Percentiles rank a stretch among this genome's conserved stretches.
These are phyloP conservation scores for Lanzia echinophila DNA, from an alignment of 2,329 filamentous ascomycete species.

Conservation along the genomic window DNA sequence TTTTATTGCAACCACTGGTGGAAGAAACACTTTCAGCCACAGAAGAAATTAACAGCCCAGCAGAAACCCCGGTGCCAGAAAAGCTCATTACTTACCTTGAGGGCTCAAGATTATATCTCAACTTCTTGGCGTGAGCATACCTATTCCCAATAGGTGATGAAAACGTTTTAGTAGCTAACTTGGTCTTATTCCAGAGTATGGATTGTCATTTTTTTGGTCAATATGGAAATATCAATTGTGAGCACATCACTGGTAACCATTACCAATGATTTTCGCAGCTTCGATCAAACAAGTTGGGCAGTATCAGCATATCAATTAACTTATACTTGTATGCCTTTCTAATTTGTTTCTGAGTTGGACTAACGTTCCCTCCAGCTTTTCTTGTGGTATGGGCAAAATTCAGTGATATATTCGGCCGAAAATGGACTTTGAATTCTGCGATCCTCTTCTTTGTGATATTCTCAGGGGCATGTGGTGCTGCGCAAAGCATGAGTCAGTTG, in stretches of 20 bases:
- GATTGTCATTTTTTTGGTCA: not conserved
- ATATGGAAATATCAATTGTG: not conserved
- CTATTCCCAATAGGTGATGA: no score
- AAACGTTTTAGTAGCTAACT: no score
- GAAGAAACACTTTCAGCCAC: not conserved
- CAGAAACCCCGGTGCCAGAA: not conserved
- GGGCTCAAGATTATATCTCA: not conserved
- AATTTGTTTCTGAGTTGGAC: no score
- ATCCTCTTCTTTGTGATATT: not conserved
- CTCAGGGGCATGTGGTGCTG: not conserved
- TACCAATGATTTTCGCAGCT: not conserved
- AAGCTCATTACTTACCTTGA: no score
- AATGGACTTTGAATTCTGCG: not conserved
- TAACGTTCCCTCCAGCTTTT: no score
- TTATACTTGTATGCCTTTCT: no score
- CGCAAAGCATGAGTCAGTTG: conserved; percentile 1
- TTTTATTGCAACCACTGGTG: not conserved
- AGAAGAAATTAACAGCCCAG: not conserved
- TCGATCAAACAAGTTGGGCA: not conserved
- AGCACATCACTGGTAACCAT: not conserved
- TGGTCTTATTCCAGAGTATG: no score
- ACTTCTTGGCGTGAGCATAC: not conserved
- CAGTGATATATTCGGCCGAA: conserved; percentile 1
- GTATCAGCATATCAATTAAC: not conserved
- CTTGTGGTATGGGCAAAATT: conserved; percentile 1